A percentile compares a stretch with the other conserved stretches of the same genome.
phyloP scores from a whole-genome alignment of 1,284 basidiomycete species.

The Ustilago lituana region DNA sequence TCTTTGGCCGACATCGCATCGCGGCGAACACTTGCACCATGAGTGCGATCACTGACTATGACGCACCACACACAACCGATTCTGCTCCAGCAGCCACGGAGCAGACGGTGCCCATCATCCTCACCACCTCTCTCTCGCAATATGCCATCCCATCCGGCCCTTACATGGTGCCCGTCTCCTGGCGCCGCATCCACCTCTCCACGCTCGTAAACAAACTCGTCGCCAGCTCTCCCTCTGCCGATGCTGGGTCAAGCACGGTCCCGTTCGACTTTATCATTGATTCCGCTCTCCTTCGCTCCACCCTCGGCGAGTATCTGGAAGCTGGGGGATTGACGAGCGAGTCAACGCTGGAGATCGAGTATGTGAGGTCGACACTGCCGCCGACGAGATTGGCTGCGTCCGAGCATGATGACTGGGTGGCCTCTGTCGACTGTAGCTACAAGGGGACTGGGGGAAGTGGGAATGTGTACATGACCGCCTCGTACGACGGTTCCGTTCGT shows the following conservation, averaged over 20 bases:
- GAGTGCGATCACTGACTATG: slow-evolving; percentile 30
- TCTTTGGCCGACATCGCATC: slow-evolving; percentile 7
- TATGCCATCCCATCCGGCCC: slow-evolving; percentile 88
- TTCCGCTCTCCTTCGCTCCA: slow-evolving; percentile 78
- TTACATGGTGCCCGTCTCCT: slow-evolving; percentile 90
- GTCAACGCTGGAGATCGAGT: slow-evolving; percentile 91
- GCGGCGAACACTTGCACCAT: slow-evolving; percentile 19
- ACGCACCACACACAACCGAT: slow-evolving; percentile 1
- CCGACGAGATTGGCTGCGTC: slow-evolving; percentile 83
- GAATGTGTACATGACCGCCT: slow-evolving; percentile 65
- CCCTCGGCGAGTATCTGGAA: slow-evolving; percentile 80
- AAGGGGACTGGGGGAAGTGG: neutral
- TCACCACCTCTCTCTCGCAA: slow-evolving; percentile 61
- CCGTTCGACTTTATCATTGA: slow-evolving; percentile 94
- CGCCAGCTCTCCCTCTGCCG: slow-evolving; percentile 45
- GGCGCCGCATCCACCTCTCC: slow-evolving; percentile 95
- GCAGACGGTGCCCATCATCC: slow-evolving; percentile 50
- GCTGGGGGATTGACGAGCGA: slow-evolving; percentile 77
- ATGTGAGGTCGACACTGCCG: slow-evolving; percentile 89
- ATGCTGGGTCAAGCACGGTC: slow-evolving; percentile 72
- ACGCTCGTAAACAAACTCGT: slow-evolving; percentile 96
- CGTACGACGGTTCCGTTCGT: slow-evolving; percentile 66
- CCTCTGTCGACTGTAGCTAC: slow-evolving; percentile 73
- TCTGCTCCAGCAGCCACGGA: slow-evolving; percentile 5
- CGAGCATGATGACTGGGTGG: slow-evolving; percentile 94